Percentiles rank a stretch among this genome's conserved stretches.
phyloP scores from a whole-genome alignment of 768 basidiomycete species.

The Phaeolepiota aurea region DNA sequence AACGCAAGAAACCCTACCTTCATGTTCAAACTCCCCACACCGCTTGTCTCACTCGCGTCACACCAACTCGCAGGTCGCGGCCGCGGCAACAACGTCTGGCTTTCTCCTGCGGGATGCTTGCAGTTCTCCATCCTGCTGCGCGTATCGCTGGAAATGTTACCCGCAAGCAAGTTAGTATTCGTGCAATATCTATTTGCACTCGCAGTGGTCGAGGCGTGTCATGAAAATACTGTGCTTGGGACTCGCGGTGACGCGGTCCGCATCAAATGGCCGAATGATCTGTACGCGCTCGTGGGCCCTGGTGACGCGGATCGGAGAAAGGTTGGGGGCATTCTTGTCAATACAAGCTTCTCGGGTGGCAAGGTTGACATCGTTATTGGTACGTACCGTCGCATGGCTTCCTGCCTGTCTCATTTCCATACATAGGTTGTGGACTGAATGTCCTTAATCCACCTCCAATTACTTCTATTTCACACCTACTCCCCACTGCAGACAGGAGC shows the following conservation, averaged over 20 bases:
- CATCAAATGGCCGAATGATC: conserved; percentile 96
- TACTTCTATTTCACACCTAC: conserved; percentile 70
- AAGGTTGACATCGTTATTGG: conserved; percentile 77
- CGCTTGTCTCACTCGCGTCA: conserved; percentile 77
- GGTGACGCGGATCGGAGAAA: conserved; percentile 54
- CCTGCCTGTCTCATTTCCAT: background rate
- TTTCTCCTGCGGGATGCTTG: conserved; percentile 86
- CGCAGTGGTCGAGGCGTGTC: conserved; percentile 83
- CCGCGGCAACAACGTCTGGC: conserved; percentile 84
- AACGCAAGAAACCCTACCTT: conserved; percentile 69
- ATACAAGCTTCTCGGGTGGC: conserved; percentile 70
- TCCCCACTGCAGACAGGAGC: conserved; percentile 20
- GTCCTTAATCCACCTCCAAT: conserved; percentile 77
- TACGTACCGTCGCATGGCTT: conserved; percentile 22
- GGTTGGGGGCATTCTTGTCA: conserved; percentile 88
- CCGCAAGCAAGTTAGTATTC: conserved; percentile 72
- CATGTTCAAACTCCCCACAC: conserved; percentile 60
- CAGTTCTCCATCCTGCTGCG: conserved; percentile 74
- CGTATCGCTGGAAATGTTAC: conserved; percentile 39
- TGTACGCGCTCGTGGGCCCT: conserved; percentile 62
- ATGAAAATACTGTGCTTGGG: conserved; percentile 46
- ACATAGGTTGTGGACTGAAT: conserved; percentile 82
- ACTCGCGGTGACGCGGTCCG: conserved; percentile 48
- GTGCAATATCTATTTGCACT: conserved; percentile 89
- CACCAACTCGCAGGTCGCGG: conserved; percentile 86